Evolutionary conservation across 2,329 filamentous ascomycete species (phyloP).

Genomic region (Penicillium freii): DNA sequence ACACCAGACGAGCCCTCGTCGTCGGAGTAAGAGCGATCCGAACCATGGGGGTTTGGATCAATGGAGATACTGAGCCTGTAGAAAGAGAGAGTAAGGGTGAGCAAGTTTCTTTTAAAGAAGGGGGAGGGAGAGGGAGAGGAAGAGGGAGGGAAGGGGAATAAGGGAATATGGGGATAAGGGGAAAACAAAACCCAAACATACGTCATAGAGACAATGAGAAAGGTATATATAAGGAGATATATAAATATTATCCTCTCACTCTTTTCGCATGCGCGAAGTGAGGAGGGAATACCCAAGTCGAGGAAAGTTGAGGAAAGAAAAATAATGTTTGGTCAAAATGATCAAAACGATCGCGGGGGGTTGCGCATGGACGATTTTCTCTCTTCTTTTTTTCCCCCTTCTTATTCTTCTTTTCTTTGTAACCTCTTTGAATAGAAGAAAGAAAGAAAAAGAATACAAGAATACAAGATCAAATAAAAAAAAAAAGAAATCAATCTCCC

Average conservation of each 20-base stretch:
- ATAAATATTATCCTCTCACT: conserved; percentile 7
- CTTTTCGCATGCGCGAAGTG: conserved; percentile 15
- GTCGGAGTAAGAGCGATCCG: conserved; percentile 42
- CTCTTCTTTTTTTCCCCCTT: background rate
- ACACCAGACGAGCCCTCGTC: conserved; percentile 48
- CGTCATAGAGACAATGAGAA: conserved; percentile 23
- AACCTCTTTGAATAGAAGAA: background rate
- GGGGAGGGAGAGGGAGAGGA: background rate
- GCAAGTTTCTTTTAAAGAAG: conserved; percentile 4
- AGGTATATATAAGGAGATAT: no score
- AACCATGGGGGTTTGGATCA: conserved; percentile 39
- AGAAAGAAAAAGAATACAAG: background rate
- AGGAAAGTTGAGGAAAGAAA: background rate
- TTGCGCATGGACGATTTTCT: conserved; percentile 11
- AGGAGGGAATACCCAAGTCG: conserved; percentile 14
- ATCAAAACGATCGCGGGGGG: conserved; percentile 12
- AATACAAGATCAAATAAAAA: background rate
- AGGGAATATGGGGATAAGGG: background rate
- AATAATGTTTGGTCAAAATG: background rate
- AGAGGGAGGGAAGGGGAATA: background rate
- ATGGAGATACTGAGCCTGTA: conserved; percentile 46
- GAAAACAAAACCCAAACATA: conserved; percentile 18
- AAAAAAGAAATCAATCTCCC: background rate
- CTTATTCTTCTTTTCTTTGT: background rate
- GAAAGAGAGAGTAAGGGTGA: conserved; percentile 1